Percentiles rank a stretch among this genome's conserved stretches.
These are phyloP conservation scores for Fomitopsis betulina DNA, from an alignment of 1,284 basidiomycete genomes.

Conservation along the genomic window DNA sequence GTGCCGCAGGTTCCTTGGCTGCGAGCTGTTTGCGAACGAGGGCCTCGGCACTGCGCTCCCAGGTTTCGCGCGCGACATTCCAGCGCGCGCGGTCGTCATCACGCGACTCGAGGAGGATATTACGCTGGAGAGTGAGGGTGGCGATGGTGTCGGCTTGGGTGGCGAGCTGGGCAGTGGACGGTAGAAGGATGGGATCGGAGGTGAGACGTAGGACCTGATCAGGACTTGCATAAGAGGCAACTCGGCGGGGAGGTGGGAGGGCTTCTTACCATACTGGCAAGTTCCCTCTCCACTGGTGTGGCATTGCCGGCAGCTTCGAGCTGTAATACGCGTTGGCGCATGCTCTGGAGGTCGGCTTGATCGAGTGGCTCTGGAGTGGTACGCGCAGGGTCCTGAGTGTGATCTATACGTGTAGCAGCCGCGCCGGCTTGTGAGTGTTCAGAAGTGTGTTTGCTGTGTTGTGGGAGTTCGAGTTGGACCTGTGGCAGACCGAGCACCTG, in stretches of 20 bases:
- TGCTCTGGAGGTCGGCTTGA: slow-evolving; percentile 25
- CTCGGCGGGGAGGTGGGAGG: background rate
- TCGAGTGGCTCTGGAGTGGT: slow-evolving; percentile 29
- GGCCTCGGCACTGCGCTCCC: slow-evolving; percentile 59
- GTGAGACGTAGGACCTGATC: slow-evolving; percentile 50
- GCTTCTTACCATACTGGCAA: slow-evolving; percentile 51
- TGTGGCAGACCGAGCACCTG: background rate
- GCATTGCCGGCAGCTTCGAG: slow-evolving; percentile 14
- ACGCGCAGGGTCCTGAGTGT: background rate
- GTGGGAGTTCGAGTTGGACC: background rate
- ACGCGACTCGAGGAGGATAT: slow-evolving; percentile 45
- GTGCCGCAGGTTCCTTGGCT: slow-evolving; percentile 26
- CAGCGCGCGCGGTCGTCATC: slow-evolving; percentile 47
- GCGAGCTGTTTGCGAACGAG: slow-evolving; percentile 46
- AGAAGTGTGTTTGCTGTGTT: background rate
- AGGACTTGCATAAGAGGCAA: background rate
- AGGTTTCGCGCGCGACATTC: slow-evolving; percentile 52
- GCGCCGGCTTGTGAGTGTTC: background rate
- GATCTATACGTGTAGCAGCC: background rate
- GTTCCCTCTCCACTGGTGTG: slow-evolving; percentile 42
- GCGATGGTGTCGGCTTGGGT: slow-evolving; percentile 60
- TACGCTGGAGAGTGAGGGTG: slow-evolving; percentile 49
- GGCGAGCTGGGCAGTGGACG: slow-evolving; percentile 43
- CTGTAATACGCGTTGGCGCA: slow-evolving; percentile 26
- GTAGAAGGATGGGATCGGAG: slow-evolving; percentile 25